phyloP scores from a whole-genome alignment of 768 basidiomycete species.

The Russula abietina region DNA sequence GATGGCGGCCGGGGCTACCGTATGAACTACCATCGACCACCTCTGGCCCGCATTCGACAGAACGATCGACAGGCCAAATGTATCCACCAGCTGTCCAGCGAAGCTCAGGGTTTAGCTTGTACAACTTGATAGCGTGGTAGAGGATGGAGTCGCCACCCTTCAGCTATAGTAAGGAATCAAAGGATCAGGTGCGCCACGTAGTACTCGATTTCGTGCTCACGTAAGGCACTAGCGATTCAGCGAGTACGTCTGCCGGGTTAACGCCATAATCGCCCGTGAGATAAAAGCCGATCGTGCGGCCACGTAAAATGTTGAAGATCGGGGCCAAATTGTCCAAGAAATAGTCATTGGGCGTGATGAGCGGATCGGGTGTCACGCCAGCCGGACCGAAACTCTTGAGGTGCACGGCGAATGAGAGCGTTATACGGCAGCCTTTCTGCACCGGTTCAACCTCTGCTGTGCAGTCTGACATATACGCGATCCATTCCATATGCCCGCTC shows the following conservation, averaged over 20 bases:
- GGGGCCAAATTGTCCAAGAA: conserved; percentile 69
- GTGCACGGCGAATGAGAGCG: conserved; percentile 66
- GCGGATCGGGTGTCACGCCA: conserved; percentile 47
- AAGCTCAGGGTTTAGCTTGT: conserved; percentile 66
- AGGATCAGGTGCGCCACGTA: background rate
- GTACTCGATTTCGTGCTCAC: conserved; percentile 39
- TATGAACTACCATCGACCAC: conserved; percentile 36
- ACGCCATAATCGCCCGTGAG: conserved; percentile 62
- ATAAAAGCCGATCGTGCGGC: conserved; percentile 67
- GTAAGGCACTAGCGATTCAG: conserved; percentile 63
- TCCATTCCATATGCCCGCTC: conserved; percentile 68
- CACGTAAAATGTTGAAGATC: conserved; percentile 64
- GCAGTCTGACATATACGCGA: conserved; percentile 67
- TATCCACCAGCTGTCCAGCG: conserved; percentile 82
- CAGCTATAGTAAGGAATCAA: conserved; percentile 39
- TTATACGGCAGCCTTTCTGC: conserved; percentile 61
- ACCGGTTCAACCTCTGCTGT: conserved; percentile 70
- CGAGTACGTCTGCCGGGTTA: conserved; percentile 62
- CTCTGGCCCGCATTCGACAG: conserved; percentile 51
- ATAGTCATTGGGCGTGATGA: conserved; percentile 66
- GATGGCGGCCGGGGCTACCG: too few species aligned
- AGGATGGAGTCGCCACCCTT: conserved; percentile 72
- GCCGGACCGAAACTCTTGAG: conserved; percentile 59
- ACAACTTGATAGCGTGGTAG: conserved; percentile 70
- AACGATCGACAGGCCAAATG: conserved; percentile 69